Base-by-base conservation (phyloP, 768 basidiomycete species). In the Agrocybe pediades region DNA sequence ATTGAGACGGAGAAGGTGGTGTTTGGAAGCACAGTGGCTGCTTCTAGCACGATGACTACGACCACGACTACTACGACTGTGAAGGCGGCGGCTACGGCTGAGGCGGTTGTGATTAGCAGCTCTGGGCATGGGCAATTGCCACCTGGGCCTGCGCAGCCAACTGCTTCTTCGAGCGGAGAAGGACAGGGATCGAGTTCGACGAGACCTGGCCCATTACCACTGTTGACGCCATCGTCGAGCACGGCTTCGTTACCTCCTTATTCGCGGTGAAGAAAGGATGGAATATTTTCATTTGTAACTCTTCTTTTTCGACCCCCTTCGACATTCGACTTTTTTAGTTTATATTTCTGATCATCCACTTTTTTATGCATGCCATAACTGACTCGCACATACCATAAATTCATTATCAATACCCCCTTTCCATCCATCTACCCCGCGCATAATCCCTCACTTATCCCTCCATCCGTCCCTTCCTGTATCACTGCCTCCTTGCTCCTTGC, bases 161-260 rank as follows among this genome's bases (percentile, higher is more conserved):
- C n/a, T n/a, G n/a, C n/a, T n/a, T n/a, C n/a, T n/a, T n/a, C n/a
- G n/a, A n/a, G 46, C 49, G 23, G 41, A 30, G 25, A 42, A 40
- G 25, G 16, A 44, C 9, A 49, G 39, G 49, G 48, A 42, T 36
- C 49, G 41, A 23, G 49, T 7, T 21, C 7, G 19, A 15, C n/a
- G 24, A 23, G 41, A 21, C 36, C 19, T 9, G 29, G 41, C 15
- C 41, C 43, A 33, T 17, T 53, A 33, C 48, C 48, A n/a, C 49
- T 52, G 44, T 30, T 61, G 27, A 58, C 60, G 44, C 57, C 60
- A 36, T 61, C 57, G 33, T 56, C 60, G 24, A 53, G 54, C 20
- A 60, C 56, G 33, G 41, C 46, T n/a, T 56, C 49, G 20, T 39
- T 61, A 23, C 57, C 60, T 48, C 51, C 60, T 39, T 61, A 61